These are phyloP conservation scores for Talaromyces nanjingensis DNA, from an alignment of 495 filamentous ascomycete species.

Conservation along the genomic window DNA sequence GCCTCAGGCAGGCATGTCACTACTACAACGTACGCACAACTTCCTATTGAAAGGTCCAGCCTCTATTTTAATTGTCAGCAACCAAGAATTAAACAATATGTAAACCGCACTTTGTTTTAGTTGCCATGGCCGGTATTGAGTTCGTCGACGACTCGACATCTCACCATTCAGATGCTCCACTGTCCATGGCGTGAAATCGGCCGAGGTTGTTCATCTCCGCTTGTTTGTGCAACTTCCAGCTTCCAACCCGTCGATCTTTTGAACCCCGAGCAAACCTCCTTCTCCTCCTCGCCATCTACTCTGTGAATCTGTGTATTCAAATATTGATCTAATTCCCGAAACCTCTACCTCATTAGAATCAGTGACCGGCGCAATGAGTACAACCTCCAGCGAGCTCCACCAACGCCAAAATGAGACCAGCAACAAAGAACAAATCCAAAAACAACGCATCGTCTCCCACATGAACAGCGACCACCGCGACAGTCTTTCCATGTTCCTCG, in stretches of 20 bases:
- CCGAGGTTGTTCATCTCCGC: neutral
- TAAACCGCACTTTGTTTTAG: neutral
- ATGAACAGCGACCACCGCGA: constrained; percentile 73
- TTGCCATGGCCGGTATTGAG: neutral
- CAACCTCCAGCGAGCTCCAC: neutral
- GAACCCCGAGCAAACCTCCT: neutral
- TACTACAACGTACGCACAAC: neutral
- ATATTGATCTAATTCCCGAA: too few relatives aligned
- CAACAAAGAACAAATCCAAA: constrained; percentile 2
- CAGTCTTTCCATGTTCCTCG: constrained; percentile 60
- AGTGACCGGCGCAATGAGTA: neutral
- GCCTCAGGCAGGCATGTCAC: neutral
- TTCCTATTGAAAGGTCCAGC: neutral
- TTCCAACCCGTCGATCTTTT: neutral
- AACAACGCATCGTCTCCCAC: constrained; percentile 58
- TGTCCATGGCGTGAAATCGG: neutral
- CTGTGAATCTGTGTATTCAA: too few relatives aligned
- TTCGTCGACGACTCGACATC: neutral
- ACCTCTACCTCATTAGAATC: neutral
- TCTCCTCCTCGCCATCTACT: neutral
- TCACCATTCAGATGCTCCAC: neutral
- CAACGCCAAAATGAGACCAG: neutral
- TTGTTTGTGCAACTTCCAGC: neutral
- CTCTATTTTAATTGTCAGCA: neutral
- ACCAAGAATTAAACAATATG: neutral